Base-by-base conservation (phyloP, 257 asterid genomes). In the Prunella vulgaris region DNA sequence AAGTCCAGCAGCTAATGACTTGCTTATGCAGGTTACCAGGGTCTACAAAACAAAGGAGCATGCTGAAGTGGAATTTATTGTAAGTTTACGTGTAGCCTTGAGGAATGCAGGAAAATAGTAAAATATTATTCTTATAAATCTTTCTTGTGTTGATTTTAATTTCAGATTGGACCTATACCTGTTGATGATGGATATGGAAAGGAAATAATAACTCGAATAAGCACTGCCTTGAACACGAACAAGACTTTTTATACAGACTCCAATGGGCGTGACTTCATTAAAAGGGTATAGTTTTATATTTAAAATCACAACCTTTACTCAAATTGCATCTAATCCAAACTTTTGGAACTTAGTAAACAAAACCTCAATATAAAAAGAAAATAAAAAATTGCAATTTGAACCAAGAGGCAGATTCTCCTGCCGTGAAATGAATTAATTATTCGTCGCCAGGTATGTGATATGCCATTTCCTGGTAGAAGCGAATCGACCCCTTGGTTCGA, bases 181-280 rank as follows among this genome's bases (percentile, higher is more conserved):
- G 85, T 83, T 49, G 88, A 79, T 65, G 88, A 85, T 77, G 90
- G 86, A 77, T 79, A 68, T 77, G 89, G 97, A 24, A 90, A 90
- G 84, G 97, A 90, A 85, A 84, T 87, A 74, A 76, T 79, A 48
- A 67, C 92, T 77, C 82, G 86, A 80, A 83, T 90, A 61, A 83
- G 78, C 60, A 87, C 97, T 28, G 66, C 76, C 73, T 53, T 90
- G 85, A 83, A 72, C 57, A 81, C 91, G 58, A 87, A 87, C 72
- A 80, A 78, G 81, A 87, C 88, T 10, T 90, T 90, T 60, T 90
- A 86, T 71, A 84, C 97, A 7, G 97, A 90, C 69, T 90, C 97
- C 70, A 87, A 90, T 60, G 97, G 97, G 68, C 85, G 95, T 25
- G 97, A 90, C 78, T 90, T 90, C 82, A 79, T 90, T 49, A 83